phyloP scores from a whole-genome alignment of 257 asterid species.

The Nicotiana attenuata region DNA sequence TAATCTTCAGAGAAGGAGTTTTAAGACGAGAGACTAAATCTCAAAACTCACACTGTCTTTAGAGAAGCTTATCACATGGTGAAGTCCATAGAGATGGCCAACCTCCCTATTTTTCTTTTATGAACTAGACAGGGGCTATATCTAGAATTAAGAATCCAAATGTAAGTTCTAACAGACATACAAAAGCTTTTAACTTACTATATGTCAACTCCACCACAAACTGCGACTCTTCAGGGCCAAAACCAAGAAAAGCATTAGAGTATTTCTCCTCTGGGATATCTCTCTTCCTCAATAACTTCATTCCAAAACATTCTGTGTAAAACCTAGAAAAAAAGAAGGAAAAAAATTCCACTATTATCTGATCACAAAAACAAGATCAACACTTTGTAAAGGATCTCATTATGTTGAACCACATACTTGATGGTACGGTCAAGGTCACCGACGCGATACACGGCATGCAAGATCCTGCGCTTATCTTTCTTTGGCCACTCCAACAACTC shows the following conservation, averaged over 20 bases:
- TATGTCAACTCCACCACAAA: slow-evolving; percentile 90
- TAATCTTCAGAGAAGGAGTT: neutral
- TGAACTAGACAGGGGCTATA: neutral
- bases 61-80: neutral
- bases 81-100: neutral
- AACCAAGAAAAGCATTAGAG: slow-evolving; percentile 97
- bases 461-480: slow-evolving; percentile 72
- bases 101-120: neutral
- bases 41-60: neutral
- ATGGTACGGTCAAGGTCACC: slow-evolving; percentile 97
- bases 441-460: slow-evolving; percentile 93
- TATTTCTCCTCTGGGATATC: slow-evolving; percentile 90
- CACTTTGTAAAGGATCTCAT: neutral
- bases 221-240: slow-evolving; percentile 91
- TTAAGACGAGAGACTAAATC: neutral
- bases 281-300: slow-evolving; percentile 89
- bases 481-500: slow-evolving; percentile 92
- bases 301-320: slow-evolving; percentile 90
- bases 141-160: neutral
- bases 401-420: slow-evolving; percentile 41
- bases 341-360: neutral
- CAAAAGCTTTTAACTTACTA: slow-evolving; percentile 47
- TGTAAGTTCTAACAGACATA: neutral
- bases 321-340: slow-evolving; percentile 42
- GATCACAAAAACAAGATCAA: neutral